These are phyloP conservation scores for Dicorynia guianensis DNA, from an alignment of 306 rosid species.

Conservation along the genomic window DNA sequence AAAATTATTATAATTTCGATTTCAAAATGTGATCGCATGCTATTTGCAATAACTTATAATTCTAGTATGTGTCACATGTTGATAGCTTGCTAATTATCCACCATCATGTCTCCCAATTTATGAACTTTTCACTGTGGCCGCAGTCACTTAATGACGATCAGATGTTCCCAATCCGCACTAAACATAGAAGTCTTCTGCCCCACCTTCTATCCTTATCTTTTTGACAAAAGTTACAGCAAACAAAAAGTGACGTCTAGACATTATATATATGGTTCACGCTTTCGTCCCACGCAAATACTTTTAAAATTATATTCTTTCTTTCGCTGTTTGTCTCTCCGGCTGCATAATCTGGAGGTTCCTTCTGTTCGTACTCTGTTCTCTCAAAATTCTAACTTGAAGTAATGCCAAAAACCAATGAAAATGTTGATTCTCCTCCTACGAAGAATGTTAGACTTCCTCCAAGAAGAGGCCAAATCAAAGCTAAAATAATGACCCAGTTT, in stretches of 20 bases:
- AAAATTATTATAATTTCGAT: no score
- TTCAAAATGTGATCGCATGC: neutral
- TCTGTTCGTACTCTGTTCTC: neutral
- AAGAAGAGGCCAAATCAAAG: slow-evolving; percentile 58
- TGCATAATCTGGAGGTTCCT: slow-evolving; percentile 23
- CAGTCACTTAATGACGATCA: neutral
- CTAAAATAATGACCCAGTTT: slow-evolving; percentile 45
- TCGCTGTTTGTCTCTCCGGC: neutral
- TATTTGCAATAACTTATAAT: neutral
- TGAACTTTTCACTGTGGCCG: no score
- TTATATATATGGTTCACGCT: slow-evolving; percentile 32
- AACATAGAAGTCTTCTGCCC: slow-evolving; percentile 9
- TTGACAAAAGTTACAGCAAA: slow-evolving; percentile 18
- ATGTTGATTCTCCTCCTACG: slow-evolving; percentile 23
- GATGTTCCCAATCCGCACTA: neutral
- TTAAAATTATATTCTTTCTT: neutral
- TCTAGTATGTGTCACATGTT: no score
- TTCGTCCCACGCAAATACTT: neutral
- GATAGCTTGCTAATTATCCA: no score
- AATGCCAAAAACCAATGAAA: slow-evolving; percentile 48
- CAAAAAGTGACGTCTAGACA: slow-evolving; percentile 24
- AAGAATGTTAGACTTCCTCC: slow-evolving; percentile 55
- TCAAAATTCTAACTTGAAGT: slow-evolving; percentile 26
- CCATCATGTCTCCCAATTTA: neutral
- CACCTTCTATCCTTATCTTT: neutral